phyloP scores from a whole-genome alignment of 768 basidiomycete species.

The Mycena sanguinolenta region DNA sequence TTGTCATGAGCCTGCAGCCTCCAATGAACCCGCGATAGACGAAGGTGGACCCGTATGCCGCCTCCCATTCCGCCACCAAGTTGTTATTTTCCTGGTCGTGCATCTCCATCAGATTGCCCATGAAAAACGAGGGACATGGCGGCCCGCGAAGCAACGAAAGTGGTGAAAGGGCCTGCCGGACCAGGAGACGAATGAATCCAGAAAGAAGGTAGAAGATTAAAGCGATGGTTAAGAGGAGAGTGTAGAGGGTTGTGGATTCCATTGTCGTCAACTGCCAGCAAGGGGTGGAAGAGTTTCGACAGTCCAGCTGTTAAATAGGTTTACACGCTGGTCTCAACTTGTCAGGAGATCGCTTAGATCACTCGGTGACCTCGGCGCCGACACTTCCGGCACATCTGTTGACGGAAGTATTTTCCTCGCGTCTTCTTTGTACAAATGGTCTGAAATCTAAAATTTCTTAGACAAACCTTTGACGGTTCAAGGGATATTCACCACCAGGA shows the following conservation, averaged over 20 bases:
- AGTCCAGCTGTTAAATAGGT: constrained; percentile 23
- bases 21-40: constrained; percentile 67
- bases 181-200: constrained; percentile 55
- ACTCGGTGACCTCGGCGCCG: constrained; percentile 18
- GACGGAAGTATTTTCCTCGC: constrained; percentile 7
- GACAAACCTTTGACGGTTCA: not conserved
- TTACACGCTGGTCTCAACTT: constrained; percentile 8
- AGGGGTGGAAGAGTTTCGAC: constrained; percentile 9
- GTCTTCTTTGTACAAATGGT: not conserved
- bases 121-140: constrained; percentile 59
- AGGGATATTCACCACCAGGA: no score
- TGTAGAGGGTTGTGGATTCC: constrained; percentile 21
- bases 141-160: constrained; percentile 63
- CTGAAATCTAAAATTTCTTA: not conserved
- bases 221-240: constrained; percentile 43
- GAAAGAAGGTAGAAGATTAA: constrained; percentile 40
- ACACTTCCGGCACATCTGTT: constrained; percentile 13
- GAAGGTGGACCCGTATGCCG: constrained; percentile 61
- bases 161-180: constrained; percentile 61
- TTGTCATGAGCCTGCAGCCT: constrained; percentile 68
- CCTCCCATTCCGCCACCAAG: constrained; percentile 61
- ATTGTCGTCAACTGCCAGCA: constrained; percentile 30
- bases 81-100: constrained; percentile 71
- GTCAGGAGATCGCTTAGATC: constrained; percentile 24
- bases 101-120: constrained; percentile 66